Conservation (phyloP, 805 yeast genomes). For the Yarrowia porcina region DNA sequence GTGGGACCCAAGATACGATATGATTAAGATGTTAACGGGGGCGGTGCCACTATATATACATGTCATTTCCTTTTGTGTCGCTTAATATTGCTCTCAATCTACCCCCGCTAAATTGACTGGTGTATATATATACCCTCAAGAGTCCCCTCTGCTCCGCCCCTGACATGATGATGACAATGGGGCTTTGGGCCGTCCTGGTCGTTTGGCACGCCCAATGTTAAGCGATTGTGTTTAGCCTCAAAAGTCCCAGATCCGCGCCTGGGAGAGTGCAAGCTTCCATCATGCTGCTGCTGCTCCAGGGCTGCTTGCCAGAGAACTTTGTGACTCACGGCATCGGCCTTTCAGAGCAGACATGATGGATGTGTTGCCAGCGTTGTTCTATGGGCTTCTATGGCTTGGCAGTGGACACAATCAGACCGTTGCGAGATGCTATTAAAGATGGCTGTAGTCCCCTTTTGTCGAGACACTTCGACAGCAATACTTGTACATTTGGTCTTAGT, state of each 20-base stretch:
- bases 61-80: not conserved
- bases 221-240: no score
- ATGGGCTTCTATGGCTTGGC: not conserved
- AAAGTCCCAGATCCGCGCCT: not conserved
- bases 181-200: no score
- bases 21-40: no score
- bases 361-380: no score
- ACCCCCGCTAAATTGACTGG: not conserved
- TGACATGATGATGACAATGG: not conserved
- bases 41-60: not conserved
- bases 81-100: not conserved
- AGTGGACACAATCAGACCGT: not conserved
- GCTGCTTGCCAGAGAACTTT: not conserved
- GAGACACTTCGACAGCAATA: no score
- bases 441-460: not conserved
- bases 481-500: no score
- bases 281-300: not conserved
- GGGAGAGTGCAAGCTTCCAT: not conserved
- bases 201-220: no score
- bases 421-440: not conserved
- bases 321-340: not conserved
- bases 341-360: no score
- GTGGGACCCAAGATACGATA: no score
- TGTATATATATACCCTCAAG: not conserved
- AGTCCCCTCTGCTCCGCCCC: not conserved